Evolutionary conservation across 2,329 filamentous ascomycete genomes (phyloP).

Genomic region (Pseudogymnoascus sp.): DNA sequence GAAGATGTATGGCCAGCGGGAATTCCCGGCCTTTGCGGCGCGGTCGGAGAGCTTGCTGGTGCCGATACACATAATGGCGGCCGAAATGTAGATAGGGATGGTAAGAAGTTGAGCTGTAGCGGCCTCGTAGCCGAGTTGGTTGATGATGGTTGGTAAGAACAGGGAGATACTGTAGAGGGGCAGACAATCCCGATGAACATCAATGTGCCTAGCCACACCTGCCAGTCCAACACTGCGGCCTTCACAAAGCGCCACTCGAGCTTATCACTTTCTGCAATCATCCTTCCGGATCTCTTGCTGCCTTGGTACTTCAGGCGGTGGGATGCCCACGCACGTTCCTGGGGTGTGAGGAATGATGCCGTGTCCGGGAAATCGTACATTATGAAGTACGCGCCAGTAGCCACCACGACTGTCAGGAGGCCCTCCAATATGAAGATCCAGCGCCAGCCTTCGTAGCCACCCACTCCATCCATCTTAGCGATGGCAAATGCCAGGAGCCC

Average conservation of each 20-base stretch:
- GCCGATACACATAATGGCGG: conserved; percentile 48
- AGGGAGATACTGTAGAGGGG: conserved; percentile 35
- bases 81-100: conserved; percentile 51
- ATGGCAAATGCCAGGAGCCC: conserved; percentile 38
- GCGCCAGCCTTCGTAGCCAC: conserved; percentile 36
- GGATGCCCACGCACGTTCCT: conserved; percentile 27
- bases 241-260: conserved; percentile 30
- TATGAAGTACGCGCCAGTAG: conserved; percentile 33
- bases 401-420: conserved; percentile 32
- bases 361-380: conserved; percentile 38
- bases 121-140: conserved; percentile 45
- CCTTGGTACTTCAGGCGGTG: conserved; percentile 21
- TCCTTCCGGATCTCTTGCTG: conserved; percentile 15
- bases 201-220: conserved; percentile 30
- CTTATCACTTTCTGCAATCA: conserved; percentile 22
- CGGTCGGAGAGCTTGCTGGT: conserved; percentile 48
- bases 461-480: conserved; percentile 37
- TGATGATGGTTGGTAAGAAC: conserved; percentile 35
- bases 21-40: conserved; percentile 32
- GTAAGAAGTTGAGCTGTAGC: conserved; percentile 39
- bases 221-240: conserved; percentile 37
- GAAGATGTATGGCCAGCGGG: conserved; percentile 46
- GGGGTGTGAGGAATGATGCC: conserved; percentile 32
- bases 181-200: conserved; percentile 55
- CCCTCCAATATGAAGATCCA: conserved; percentile 45